Percentiles rank a stretch among this genome's conserved stretches.
Evolutionary conservation across 805 yeast species (phyloP).

Genomic region (Monosporozyma siamensis): DNA sequence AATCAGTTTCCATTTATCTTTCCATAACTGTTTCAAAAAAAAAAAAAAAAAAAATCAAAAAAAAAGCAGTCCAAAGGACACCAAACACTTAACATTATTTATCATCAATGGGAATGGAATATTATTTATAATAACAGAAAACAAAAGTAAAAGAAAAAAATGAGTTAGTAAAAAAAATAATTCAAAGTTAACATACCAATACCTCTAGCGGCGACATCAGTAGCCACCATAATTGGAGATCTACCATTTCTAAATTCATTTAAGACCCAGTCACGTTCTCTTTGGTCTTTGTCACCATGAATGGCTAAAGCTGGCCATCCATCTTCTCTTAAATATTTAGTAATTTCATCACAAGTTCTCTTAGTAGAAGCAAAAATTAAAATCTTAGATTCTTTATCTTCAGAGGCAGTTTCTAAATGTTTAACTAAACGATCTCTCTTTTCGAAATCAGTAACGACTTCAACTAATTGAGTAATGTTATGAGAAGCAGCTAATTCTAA

Average conservation of each 20-base stretch:
- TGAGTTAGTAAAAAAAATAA: constrained; percentile 11
- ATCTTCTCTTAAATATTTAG: constrained; percentile 82
- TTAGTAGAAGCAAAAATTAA: constrained; percentile 93
- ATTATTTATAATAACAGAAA: neutral
- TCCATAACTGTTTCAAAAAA: constrained; percentile 3
- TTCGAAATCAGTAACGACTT: constrained; percentile 84
- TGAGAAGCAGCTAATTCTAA: constrained; percentile 94
- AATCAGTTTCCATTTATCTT: neutral
- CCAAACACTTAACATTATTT: too few relatives aligned
- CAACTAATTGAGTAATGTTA: constrained; percentile 87
- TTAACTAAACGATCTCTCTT: constrained; percentile 85
- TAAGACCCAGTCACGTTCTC: constrained; percentile 98
- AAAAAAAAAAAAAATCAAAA: constrained; percentile 12
- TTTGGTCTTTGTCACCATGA: constrained; percentile 97
- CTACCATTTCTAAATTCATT: constrained; percentile 85
- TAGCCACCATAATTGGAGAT: constrained; percentile 96
- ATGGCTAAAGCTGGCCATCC: constrained; percentile 99
- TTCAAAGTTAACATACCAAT: constrained; percentile 67
- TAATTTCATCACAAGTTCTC: constrained; percentile 94
- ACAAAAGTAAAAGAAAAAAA: constrained; percentile 2
- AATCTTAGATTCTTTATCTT: constrained; percentile 60
- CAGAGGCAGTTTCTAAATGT: constrained; percentile 74
- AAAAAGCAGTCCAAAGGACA: too few relatives aligned
- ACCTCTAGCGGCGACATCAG: constrained; percentile 99
- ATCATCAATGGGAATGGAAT: neutral